Evolutionary conservation across 148 eudicot genomes (phyloP).

Genomic region (Arbutus unedo): DNA sequence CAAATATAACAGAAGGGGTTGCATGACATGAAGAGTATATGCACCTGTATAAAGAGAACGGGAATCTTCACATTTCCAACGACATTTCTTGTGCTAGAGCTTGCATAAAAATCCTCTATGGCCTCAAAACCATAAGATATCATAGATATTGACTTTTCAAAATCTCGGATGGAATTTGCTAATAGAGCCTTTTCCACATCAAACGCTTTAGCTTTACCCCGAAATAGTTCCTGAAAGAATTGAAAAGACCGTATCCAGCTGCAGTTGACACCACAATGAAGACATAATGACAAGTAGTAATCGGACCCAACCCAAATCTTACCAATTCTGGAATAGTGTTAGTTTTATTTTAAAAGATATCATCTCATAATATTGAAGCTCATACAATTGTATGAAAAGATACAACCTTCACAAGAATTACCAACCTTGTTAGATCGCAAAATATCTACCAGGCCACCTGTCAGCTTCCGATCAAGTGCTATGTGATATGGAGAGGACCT

Average conservation of each 20-base stretch:
- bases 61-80: slow-evolving; percentile 80
- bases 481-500: slow-evolving; percentile 40
- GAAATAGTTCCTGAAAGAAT: slow-evolving; percentile 74
- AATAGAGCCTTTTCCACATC: slow-evolving; percentile 71
- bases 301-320: background rate
- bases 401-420: background rate
- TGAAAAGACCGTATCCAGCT: background rate
- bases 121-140: slow-evolving; percentile 68
- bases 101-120: slow-evolving; percentile 72
- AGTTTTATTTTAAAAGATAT: background rate
- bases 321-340: background rate
- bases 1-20: background rate
- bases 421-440: slow-evolving; percentile 73
- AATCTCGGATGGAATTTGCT: slow-evolving; percentile 73
- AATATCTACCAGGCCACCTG: slow-evolving; percentile 64
- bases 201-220: slow-evolving; percentile 71
- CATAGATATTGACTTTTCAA: slow-evolving; percentile 85
- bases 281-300: slow-evolving; percentile 8
- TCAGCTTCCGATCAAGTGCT: slow-evolving; percentile 49
- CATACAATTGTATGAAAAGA: background rate
- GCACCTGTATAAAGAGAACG: slow-evolving; percentile 88
- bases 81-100: slow-evolving; percentile 59
- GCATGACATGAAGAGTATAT: background rate
- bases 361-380: background rate
- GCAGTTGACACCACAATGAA: background rate